Percentiles rank a stretch among this genome's conserved stretches.
These are phyloP conservation scores for Pseudogymnoascus sp. DNA, from an alignment of 2,329 filamentous ascomycete species.

Conservation along the genomic window DNA sequence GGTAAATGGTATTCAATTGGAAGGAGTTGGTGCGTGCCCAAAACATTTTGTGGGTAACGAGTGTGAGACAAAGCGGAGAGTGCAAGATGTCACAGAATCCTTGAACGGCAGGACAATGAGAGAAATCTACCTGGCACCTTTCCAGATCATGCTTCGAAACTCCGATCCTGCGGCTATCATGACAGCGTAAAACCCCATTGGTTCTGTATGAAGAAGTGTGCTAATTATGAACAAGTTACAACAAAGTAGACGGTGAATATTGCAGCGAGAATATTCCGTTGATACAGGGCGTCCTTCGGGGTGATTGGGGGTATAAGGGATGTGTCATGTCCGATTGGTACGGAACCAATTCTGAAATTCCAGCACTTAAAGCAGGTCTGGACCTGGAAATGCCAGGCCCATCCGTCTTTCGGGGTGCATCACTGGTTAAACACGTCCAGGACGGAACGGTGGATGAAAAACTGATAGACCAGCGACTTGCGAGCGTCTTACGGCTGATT, in stretches of 20 bases:
- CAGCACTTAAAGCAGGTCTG: conserved; percentile 25
- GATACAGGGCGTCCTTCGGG: conserved; percentile 25
- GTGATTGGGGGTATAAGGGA: conserved; percentile 28
- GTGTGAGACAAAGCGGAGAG: conserved; percentile 23
- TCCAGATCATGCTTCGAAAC: conserved; percentile 24
- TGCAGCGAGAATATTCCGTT: conserved; percentile 23
- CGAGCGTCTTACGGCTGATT: conserved; percentile 12
- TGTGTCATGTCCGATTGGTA: conserved; percentile 30
- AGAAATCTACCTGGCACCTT: conserved; percentile 24
- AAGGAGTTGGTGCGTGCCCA: conserved; percentile 25
- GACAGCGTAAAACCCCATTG: conserved; percentile 16
- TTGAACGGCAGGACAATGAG: conserved; percentile 23
- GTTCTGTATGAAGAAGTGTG: neutral
- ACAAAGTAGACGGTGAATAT: conserved; percentile 27
- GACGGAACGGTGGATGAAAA: neutral
- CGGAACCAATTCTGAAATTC: conserved; percentile 24
- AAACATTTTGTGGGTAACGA: conserved; percentile 30
- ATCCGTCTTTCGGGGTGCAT: conserved; percentile 17
- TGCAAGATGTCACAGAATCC: conserved; percentile 24
- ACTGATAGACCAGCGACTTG: conserved; percentile 13
- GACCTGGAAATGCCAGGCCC: conserved; percentile 32
- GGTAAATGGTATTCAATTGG: conserved; percentile 20
- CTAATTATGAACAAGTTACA: conserved; percentile 21
- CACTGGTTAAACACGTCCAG: conserved; percentile 14
- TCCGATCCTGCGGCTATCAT: conserved; percentile 24